Evolutionary conservation across 768 basidiomycete genomes (phyloP), one percentile per base, ranked within the genome.

Genomic region (Auricularia cornea): DNA sequence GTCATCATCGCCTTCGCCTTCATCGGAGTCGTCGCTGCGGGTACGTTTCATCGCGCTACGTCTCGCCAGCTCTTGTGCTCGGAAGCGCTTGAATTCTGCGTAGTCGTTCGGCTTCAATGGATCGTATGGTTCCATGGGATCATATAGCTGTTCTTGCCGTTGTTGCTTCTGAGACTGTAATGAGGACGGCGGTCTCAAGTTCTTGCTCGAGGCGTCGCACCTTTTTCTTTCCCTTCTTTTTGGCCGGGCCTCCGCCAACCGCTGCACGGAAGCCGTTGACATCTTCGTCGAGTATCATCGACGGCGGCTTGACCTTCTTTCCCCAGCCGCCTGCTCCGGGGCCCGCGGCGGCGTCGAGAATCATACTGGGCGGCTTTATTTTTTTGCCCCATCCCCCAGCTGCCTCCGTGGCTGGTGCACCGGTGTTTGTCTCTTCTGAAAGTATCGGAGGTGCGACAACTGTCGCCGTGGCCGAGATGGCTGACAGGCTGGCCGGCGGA

Each of bases 321-420:
- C 89, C 89, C 92, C 92, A 92, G 67, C 86, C 86, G 66, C 85
- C 83, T 59, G 74, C 70, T 11, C n/a, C 51, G 16, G 35, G 10
- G 35, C 35, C 35, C 16, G 35, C 16, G 16, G 35, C 16, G 16
- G 93, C 92, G 65, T 94, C 92, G 11, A 94, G 82, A 26, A 93
- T 80, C 90, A 94, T 93, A 1, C 90, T 90, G 3, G 92, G 92
- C 20, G 92, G 92, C 69, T 92, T 92, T 70, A 93, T 86, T 72
- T 92, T 92, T 75, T 88, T 90, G 51, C 89, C 89, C 92, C 92
- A 92, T 67, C 86, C 86, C 66, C 79, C 72, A 20, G 80, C 75
- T 67, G 79, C 75, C n/a, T 28, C 26, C 18, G 54, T 8, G 12
- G 26, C 26, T 38, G 35, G 35, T 38, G 10, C 35, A 8, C 16